Percentiles rank a stretch among this genome's conserved stretches.
Conservation (phyloP, 2,329 filamentous ascomycete species). For the Alternaria panax region DNA sequence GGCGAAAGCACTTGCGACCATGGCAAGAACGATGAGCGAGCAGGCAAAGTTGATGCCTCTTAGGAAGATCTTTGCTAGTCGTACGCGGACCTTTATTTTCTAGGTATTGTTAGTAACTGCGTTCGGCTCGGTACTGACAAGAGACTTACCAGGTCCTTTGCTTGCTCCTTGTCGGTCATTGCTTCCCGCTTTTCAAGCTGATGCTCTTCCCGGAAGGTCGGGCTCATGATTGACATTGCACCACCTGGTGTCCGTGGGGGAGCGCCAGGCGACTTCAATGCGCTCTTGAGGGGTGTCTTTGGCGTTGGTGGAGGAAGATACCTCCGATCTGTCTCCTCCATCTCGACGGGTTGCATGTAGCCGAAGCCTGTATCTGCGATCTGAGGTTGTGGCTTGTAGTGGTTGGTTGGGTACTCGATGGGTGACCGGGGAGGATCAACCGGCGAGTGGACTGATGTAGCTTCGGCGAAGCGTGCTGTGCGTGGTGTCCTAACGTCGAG, state of each 20-base stretch:
- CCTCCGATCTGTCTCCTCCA: conserved; percentile 58
- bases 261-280: conserved; percentile 85
- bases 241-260: conserved; percentile 63
- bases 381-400: conserved; percentile 69
- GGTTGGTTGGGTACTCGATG: conserved; percentile 62
- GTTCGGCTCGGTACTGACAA: neutral
- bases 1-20: conserved; percentile 85
- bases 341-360: conserved; percentile 72
- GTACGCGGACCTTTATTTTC: conserved; percentile 92
- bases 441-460: conserved; percentile 79
- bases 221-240: conserved; percentile 78
- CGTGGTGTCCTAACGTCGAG: conserved; percentile 68
- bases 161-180: conserved; percentile 84
- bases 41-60: conserved; percentile 96
- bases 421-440: conserved; percentile 63
- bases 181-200: conserved; percentile 84
- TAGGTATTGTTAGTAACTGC: conserved; percentile 56
- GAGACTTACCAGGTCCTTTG: conserved; percentile 80
- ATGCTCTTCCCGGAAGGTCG: conserved; percentile 89
- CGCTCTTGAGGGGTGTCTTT: conserved; percentile 85
- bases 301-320: conserved; percentile 67
- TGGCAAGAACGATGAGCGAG: conserved; percentile 89
- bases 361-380: conserved; percentile 91
- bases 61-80: conserved; percentile 93
- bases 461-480: conserved; percentile 81